These are phyloP conservation scores for Graphium sp. DNA, from an alignment of 2,329 filamentous ascomycete genomes.

Conservation along the genomic window DNA sequence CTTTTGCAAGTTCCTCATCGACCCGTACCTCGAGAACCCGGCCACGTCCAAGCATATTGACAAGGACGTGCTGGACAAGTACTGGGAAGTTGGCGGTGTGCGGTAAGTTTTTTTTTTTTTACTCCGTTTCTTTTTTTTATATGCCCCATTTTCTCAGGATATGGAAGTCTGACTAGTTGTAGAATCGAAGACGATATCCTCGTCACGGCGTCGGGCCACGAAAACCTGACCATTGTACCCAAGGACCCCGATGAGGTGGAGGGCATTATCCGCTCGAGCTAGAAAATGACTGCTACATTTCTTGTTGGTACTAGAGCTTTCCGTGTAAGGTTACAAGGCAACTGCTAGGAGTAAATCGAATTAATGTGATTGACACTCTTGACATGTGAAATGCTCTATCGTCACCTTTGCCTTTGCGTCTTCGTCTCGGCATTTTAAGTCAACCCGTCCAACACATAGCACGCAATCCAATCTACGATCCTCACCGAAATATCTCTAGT, in stretches of 20 bases:
- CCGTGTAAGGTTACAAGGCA: no score
- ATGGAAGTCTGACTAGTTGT: neutral
- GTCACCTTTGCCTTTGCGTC: no score
- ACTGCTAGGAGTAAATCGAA: no score
- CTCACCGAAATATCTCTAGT: no score
- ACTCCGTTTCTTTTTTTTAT: neutral
- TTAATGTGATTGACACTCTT: no score
- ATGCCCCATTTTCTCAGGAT: neutral
- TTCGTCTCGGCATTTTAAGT: no score
- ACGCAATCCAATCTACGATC: no score
- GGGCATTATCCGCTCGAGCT: slow-evolving; percentile 6
- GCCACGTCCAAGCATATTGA: slow-evolving; percentile 66
- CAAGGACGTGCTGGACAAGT: slow-evolving; percentile 51
- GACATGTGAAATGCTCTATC: no score
- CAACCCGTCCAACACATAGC: no score
- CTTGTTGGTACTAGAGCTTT: no score
- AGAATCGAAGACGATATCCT: slow-evolving; percentile 56
- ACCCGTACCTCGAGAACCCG: slow-evolving; percentile 58
- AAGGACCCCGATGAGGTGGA: slow-evolving; percentile 52
- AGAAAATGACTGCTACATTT: no score
- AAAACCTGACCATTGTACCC: slow-evolving; percentile 56
- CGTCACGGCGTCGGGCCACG: slow-evolving; percentile 49
- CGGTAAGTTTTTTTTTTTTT: slow-evolving; percentile 22
- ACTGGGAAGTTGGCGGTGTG: slow-evolving; percentile 69
- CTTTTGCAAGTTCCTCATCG: slow-evolving; percentile 80